These are phyloP conservation scores for Cryptosporidium tyzzeri DNA, from an alignment of 169 alveolate species.

Conservation along the genomic window DNA sequence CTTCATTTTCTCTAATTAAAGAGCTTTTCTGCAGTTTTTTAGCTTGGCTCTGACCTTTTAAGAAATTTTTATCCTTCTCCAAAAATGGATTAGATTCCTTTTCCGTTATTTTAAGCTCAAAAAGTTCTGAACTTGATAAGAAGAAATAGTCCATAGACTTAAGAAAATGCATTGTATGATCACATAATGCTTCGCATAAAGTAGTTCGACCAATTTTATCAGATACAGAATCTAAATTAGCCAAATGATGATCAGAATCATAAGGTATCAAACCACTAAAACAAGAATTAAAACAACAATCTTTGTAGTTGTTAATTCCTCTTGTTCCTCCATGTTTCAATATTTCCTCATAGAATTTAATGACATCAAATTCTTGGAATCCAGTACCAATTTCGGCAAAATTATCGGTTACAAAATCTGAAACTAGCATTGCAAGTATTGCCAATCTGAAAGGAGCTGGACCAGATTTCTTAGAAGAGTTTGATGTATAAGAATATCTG, in stretches of 20 bases:
- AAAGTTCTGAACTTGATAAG: conserved; percentile 43
- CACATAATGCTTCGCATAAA: conserved; percentile 48
- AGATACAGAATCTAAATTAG: neutral
- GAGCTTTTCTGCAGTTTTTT: neutral
- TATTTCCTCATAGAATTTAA: conserved; percentile 41
- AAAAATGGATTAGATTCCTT: neutral
- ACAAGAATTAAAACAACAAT: conserved; percentile 32
- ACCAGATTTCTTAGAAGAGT: neutral
- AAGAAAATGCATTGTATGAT: conserved; percentile 23
- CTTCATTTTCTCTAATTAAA: conserved; percentile 23
- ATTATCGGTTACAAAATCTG: conserved; percentile 35
- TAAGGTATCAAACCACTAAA: neutral
- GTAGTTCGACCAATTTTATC: neutral
- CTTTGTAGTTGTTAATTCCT: conserved; percentile 10
- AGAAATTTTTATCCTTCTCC: neutral
- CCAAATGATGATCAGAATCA: neutral
- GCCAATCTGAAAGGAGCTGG: conserved; percentile 72
- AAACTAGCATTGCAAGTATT: conserved; percentile 35
- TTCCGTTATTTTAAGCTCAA: conserved; percentile 32
- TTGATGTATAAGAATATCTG: conserved; percentile 26
- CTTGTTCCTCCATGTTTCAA: conserved; percentile 55
- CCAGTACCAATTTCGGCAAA: conserved; percentile 14
- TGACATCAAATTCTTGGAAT: conserved; percentile 45
- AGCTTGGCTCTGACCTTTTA: neutral
- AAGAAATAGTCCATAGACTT: conserved; percentile 47